Evolutionary conservation across 1,139 yeast genomes (phyloP), one percentile per base, ranked within the genome.

Genomic region (Pichia sp.): DNA sequence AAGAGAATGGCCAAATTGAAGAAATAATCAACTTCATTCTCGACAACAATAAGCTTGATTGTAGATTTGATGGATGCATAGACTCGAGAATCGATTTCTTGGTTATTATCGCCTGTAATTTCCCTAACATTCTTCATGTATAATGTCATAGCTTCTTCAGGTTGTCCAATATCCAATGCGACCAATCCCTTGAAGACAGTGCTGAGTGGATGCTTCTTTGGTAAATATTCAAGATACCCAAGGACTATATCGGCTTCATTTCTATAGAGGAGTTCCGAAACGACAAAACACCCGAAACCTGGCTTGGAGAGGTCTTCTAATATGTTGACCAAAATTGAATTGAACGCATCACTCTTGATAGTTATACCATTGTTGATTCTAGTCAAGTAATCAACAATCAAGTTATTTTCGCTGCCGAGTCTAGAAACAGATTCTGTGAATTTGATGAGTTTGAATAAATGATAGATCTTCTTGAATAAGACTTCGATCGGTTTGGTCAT

Each of bases 401-500:
- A 34, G 11, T 38, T 20, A 14, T 39, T 38, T 15, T 42, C 31
- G 10, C 30, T 28, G 10, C 4, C 4, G 10, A 42, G 30, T 5
- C 40, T 22, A 4, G 45, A 37, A 15, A 51, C 46, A 7, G 38
- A 21, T 28, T 49, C 49, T n/a, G 52, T 18, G 4, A 54, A 28
- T 11, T 38, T 38, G 18, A 55, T 44, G 31, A 15, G 35, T 40
- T 51, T 56, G 40, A 52, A 54, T 3, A 46, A 44, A 2, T 42
- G 32, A 10, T 40, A 27, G 3, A 60, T 44, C 31, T 49, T 52
- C 3, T 44, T 50, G 45, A 65, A 62, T 11, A 68, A 48, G 2
- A 42, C 45, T 7, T 64, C 51, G 22, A 69, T 61, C 21, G 61
- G 57, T 2, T 62, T 63, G 40, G 66, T 66, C 17, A 60, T 58